Percentiles rank a stretch among this genome's conserved stretches.
Evolutionary conservation across 2,329 filamentous ascomycete genomes (phyloP).

Genomic region (Trichoderma simmonsii): DNA sequence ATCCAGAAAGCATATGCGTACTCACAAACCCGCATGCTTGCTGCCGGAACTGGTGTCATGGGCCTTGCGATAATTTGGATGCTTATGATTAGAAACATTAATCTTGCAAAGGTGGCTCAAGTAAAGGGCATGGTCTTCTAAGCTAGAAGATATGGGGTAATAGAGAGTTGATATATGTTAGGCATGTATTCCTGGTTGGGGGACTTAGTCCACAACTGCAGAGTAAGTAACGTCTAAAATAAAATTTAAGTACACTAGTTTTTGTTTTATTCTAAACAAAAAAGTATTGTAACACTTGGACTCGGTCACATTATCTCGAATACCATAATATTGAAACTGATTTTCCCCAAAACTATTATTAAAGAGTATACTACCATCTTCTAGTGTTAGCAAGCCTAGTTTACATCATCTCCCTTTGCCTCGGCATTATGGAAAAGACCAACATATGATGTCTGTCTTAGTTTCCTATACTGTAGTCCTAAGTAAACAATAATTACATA

Average conservation of each 20-base stretch:
- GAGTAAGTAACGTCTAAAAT: not conserved
- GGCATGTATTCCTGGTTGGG: not conserved
- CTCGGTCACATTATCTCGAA: not conserved
- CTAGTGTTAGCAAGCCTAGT: too few relatives aligned
- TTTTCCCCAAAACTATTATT: not conserved
- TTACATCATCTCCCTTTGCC: too few relatives aligned
- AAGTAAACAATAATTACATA: too few relatives aligned
- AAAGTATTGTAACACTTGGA: not conserved
- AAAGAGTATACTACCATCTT: too few relatives aligned
- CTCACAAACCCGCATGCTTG: constrained; percentile 41
- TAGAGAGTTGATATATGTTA: not conserved
- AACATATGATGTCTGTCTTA: too few relatives aligned
- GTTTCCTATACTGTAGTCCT: too few relatives aligned
- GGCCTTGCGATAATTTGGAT: constrained; percentile 29
- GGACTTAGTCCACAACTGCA: not conserved
- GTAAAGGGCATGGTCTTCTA: constrained; percentile 33
- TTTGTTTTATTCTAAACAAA: not conserved
- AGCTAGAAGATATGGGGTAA: not conserved
- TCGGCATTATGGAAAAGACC: too few relatives aligned
- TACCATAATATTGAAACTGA: not conserved
- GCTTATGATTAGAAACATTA: constrained; percentile 31
- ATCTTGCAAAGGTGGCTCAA: constrained; percentile 31
- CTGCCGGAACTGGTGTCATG: constrained; percentile 34
- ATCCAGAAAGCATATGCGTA: constrained; percentile 47
- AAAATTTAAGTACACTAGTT: too few relatives aligned